Evolutionary conservation across 306 rosid genomes (phyloP).

Genomic region (Sindora glabra): DNA sequence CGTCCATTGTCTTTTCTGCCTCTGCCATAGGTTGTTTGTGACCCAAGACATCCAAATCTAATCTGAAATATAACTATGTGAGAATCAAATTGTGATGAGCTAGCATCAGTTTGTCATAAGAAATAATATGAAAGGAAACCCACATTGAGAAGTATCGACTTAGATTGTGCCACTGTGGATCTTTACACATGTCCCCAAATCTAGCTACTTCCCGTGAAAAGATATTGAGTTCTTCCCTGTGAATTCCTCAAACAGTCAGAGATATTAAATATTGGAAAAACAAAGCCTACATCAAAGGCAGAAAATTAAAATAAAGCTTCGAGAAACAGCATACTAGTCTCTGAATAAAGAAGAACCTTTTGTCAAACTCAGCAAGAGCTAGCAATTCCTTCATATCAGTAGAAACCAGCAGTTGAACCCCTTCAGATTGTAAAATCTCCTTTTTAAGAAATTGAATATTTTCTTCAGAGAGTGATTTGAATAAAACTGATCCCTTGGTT

Average conservation of each 20-base stretch:
- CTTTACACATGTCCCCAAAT: conserved; percentile 85
- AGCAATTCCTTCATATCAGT: conserved; percentile 58
- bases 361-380: conserved; percentile 75
- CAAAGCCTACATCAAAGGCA: neutral
- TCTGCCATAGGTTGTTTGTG: conserved; percentile 35
- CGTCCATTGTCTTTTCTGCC: conserved; percentile 63
- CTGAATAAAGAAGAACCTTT: conserved; percentile 53
- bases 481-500: conserved; percentile 59
- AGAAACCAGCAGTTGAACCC: conserved; percentile 62
- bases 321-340: conserved; percentile 8
- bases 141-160: conserved; percentile 68
- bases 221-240: conserved; percentile 66
- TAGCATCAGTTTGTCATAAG: neutral
- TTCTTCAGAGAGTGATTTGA: conserved; percentile 70
- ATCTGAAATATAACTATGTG: conserved; percentile 46
- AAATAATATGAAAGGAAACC: conserved; percentile 4
- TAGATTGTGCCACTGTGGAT: conserved; percentile 86
- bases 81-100: conserved; percentile 10
- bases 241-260: conserved; percentile 14
- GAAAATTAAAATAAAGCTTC: neutral
- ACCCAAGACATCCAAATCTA: conserved; percentile 41
- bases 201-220: conserved; percentile 73
- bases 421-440: conserved; percentile 59
- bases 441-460: conserved; percentile 60
- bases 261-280: neutral